Base-by-base conservation (phyloP, 2,329 filamentous ascomycete species). In the Lachnellula suecica region DNA sequence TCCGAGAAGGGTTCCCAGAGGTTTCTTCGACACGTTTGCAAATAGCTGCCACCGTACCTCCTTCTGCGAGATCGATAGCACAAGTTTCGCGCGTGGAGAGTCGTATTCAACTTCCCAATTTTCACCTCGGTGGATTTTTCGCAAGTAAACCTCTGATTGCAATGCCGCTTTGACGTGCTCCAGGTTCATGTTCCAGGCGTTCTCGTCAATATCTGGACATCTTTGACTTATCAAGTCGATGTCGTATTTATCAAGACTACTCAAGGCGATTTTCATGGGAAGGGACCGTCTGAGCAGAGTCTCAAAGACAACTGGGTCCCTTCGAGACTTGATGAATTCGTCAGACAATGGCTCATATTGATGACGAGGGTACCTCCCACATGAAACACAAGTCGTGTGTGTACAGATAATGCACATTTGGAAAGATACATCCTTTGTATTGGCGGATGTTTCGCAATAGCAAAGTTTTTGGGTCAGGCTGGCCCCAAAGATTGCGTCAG, bases 371-470 rank as follows among this genome's bases (percentile, higher is more conserved):
- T 82, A 83, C 2, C 75, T 75, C 2, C 73, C 76, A 58, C 82
- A 86, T 4, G 66, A 63, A 1, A 67, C 61, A 62, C 83, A 87
- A 10, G 77, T 74, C 3, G 78, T 81, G 58, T 85, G 78, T 0
- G 65, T 68, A 57, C 84, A 87, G 4, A 73, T 63, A 1, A 58
- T 60, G 59, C 83, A 87, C 34, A 66, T 58, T 31, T 76, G 70
- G 6, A 85, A 47, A 7, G 17, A 71, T 1, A 59, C 52, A 9
- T 66, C 67, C 5, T 63, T 59, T 4, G 71, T 68, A 67, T 31
- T 72, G 70, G 2, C 77, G n/a, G n/a, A n/a, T n/a, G n/a, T 75
- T 66, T 87, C 84, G 52, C 84, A 87, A 38, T 68, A 66, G 57
- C 84, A 88, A n/a, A 77, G 68, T 10, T 74, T 72, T 9, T 70